A percentile compares a stretch with the other conserved stretches of the same genome.
phyloP scores from a whole-genome alignment of 371 early-diverging fungal species.

The Synchytrium microbalum region DNA sequence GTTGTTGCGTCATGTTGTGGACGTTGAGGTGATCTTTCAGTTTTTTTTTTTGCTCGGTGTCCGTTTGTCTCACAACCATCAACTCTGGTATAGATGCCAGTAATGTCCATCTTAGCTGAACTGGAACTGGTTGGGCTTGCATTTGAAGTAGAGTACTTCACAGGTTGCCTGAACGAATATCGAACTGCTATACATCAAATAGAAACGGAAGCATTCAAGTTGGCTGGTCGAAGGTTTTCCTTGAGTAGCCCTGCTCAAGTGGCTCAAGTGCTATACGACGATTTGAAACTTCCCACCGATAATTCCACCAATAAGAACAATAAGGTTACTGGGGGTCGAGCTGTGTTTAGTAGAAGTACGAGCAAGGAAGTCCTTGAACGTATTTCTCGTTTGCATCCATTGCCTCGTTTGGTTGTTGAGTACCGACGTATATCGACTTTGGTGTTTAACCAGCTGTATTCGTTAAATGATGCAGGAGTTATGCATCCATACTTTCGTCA shows the following conservation, averaged over 20 bases:
- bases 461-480: conserved; percentile 5
- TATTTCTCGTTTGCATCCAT: conserved; percentile 8
- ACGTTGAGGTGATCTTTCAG: too few relatives aligned
- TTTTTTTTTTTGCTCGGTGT: too few relatives aligned
- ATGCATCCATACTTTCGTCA: background rate
- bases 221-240: conserved; percentile 4
- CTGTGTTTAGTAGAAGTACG: conserved; percentile 8
- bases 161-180: conserved; percentile 1
- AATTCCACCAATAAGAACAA: background rate
- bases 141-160: conserved; percentile 5
- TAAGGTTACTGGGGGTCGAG: background rate
- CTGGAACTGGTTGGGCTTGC: conserved; percentile 18
- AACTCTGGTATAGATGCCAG: too few relatives aligned
- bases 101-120: conserved; percentile 10
- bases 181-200: background rate
- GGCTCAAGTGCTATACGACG: conserved; percentile 3
- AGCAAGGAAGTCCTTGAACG: conserved; percentile 15
- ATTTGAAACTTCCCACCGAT: conserved; percentile 4
- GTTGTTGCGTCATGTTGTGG: conserved; percentile 8
- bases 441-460: conserved; percentile 8
- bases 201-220: background rate
- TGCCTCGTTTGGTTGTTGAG: conserved; percentile 17
- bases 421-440: conserved; percentile 14
- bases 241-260: conserved; percentile 1
- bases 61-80: too few relatives aligned